phyloP scores from a whole-genome alignment of 805 yeast species.

The Starmerella scarabaei region DNA sequence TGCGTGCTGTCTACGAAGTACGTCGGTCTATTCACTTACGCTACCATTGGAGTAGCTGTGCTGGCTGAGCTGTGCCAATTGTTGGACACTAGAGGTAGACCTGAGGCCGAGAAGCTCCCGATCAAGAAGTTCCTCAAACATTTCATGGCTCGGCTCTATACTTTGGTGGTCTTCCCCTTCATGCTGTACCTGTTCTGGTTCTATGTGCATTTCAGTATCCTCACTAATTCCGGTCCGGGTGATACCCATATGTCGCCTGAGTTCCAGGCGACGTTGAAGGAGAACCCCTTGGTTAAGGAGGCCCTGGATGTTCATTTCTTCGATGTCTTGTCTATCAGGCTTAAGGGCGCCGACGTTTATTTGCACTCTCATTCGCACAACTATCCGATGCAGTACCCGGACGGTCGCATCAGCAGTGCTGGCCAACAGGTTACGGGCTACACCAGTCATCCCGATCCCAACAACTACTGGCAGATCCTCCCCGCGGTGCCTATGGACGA shows the following conservation, averaged over 20 bases:
- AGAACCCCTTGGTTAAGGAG: conserved; percentile 49
- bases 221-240: conserved; percentile 79
- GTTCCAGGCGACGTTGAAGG: conserved; percentile 74
- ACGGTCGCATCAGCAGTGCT: conserved; percentile 85
- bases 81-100: conserved; percentile 66
- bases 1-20: conserved; percentile 86
- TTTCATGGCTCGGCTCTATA: conserved; percentile 56
- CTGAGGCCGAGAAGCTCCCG: conserved; percentile 24
- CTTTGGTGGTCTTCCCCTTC: conserved; percentile 61
- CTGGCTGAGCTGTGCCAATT: conserved; percentile 47
- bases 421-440: conserved; percentile 94
- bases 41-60: conserved; percentile 81
- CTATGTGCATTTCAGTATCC: conserved; percentile 64
- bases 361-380: conserved; percentile 78
- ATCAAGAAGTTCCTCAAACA: conserved; percentile 33
- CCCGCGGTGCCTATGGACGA: conserved; percentile 29
- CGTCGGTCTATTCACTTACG: conserved; percentile 89
- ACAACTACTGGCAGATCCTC: conserved; percentile 55
- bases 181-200: conserved; percentile 58
- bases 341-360: conserved; percentile 47
- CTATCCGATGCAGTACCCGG: conserved; percentile 87
- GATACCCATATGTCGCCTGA: conserved; percentile 82
- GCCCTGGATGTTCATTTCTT: conserved; percentile 55
- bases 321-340: conserved; percentile 50
- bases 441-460: conserved; percentile 63